Base-by-base conservation (phyloP, 441 rosid genomes). In the Raphanus hybrid region DNA sequence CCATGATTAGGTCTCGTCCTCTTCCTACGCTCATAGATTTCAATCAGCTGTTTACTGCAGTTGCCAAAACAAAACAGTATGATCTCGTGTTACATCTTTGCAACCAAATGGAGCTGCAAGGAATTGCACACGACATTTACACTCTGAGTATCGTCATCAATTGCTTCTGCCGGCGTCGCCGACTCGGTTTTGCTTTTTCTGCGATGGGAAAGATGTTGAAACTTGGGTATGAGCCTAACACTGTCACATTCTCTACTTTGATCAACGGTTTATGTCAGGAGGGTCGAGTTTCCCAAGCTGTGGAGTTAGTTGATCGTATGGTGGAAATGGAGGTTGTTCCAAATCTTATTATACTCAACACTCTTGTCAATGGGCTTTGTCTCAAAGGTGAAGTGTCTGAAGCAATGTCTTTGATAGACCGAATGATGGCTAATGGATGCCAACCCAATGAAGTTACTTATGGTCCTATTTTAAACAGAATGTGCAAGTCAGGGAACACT, bases 401-500 rank as follows among this genome's bases (percentile, higher is more conserved):
- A 58, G 63, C 63, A 10, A 9, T 52, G 23, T 8, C 3, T 6
- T 52, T 58, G 29, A 23, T 58, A 0, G 63, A 58, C 23, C 14
- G 34, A 58, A 10, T 23, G 55, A 0, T 48, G 55, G 16, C 2
- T 1, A 57, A 57, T 1, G 32, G 32, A 9, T 57, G 29, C 2
- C 32, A 23, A 57, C n/a, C 62, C 27, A 6, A 20, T 10, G 5
- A 0, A 9, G 2, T 1, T 20, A 57, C 62, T 5, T 57, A 57
- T 20, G 32, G 62, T 18, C 62, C 62, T 6, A 10, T 57, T 58
- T 23, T 58, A 12, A 58, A 58, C 34, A 58, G 14, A 23, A 58
- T 58, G 34, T 58, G 63, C 2, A 58, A 58, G 63, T 52, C 58
- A 52, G 58, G 58, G 9, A 52, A 52, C 58, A 52, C 58, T 52